phyloP scores from a whole-genome alignment of 192 early-diverging fungal species.

The Umbelopsis isabellina region DNA sequence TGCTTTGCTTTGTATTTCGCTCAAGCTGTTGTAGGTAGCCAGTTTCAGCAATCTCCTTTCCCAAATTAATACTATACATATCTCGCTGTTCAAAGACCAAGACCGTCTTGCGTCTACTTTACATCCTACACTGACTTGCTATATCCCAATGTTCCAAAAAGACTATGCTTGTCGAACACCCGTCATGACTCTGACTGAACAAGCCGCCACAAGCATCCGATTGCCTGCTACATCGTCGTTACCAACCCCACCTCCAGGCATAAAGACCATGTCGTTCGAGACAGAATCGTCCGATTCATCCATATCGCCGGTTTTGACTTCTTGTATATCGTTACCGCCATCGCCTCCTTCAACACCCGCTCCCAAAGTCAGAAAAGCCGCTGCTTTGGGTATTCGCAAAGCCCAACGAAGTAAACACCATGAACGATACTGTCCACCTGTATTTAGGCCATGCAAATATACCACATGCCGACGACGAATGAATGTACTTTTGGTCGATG shows the following conservation, averaged over 20 bases:
- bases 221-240: not conserved
- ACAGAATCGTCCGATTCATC: not conserved
- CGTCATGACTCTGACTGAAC: not conserved
- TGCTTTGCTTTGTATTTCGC: not conserved
- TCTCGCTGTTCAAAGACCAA: not conserved
- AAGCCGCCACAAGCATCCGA: not conserved
- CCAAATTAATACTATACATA: too few relatives aligned
- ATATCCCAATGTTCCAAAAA: not conserved
- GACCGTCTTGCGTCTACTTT: not conserved
- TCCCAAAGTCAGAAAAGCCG: not conserved
- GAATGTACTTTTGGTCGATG: constrained; percentile 65
- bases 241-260: not conserved
- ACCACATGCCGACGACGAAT: constrained; percentile 23
- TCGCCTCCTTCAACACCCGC: not conserved
- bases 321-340: constrained; percentile 3
- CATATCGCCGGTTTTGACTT: not conserved
- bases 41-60: too few relatives aligned
- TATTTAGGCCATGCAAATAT: not conserved
- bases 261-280: not conserved
- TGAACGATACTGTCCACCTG: not conserved
- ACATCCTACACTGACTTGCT: not conserved
- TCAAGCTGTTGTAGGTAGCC: not conserved
- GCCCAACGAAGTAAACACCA: not conserved
- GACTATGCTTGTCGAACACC: not conserved
- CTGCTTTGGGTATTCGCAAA: not conserved